Percentiles rank a stretch among this genome's conserved stretches.
Conservation (phyloP, 768 basidiomycete genomes). For the Termitomyces sp. region DNA sequence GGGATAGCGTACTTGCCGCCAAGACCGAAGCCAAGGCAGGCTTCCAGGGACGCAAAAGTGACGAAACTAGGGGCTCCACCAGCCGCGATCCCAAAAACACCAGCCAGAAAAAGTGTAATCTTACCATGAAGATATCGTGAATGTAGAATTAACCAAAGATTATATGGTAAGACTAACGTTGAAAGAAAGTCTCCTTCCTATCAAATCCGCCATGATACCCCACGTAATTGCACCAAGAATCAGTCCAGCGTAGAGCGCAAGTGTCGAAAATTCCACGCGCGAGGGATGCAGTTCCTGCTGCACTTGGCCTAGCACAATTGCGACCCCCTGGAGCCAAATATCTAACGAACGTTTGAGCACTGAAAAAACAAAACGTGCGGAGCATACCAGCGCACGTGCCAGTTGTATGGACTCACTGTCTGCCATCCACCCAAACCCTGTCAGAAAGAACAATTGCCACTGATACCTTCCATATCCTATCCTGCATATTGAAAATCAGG, state of each 20-base stretch:
- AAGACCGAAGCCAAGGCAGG: slow-evolving; percentile 43
- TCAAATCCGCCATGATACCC: slow-evolving; percentile 44
- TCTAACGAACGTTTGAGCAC: slow-evolving; percentile 8
- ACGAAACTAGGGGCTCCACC: slow-evolving; percentile 41
- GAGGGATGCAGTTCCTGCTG: slow-evolving; percentile 35
- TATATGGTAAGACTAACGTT: slow-evolving; percentile 19
- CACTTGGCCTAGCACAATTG: slow-evolving; percentile 38
- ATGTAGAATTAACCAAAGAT: neutral
- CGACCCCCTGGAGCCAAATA: slow-evolving; percentile 43
- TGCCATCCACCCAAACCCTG: slow-evolving; percentile 44
- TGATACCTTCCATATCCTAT: slow-evolving; percentile 49
- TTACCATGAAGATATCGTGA: neutral
- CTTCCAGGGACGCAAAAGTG: slow-evolving; percentile 37
- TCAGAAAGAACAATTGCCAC: slow-evolving; percentile 37
- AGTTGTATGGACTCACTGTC: slow-evolving; percentile 31
- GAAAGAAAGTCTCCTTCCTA: slow-evolving; percentile 41
- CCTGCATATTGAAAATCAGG: slow-evolving; percentile 16
- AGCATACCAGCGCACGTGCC: neutral
- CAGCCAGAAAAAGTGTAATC: slow-evolving; percentile 29
- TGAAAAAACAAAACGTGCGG: slow-evolving; percentile 4
- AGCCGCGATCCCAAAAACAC: slow-evolving; percentile 45
- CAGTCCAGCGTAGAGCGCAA: slow-evolving; percentile 41
- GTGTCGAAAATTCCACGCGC: slow-evolving; percentile 37
- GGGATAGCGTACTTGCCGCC: slow-evolving; percentile 40
- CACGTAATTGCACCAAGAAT: slow-evolving; percentile 43